Evolutionary conservation across 495 filamentous ascomycete genomes (phyloP), one percentile per base, ranked within the genome.

Genomic region (Pyrenula massariospora): DNA sequence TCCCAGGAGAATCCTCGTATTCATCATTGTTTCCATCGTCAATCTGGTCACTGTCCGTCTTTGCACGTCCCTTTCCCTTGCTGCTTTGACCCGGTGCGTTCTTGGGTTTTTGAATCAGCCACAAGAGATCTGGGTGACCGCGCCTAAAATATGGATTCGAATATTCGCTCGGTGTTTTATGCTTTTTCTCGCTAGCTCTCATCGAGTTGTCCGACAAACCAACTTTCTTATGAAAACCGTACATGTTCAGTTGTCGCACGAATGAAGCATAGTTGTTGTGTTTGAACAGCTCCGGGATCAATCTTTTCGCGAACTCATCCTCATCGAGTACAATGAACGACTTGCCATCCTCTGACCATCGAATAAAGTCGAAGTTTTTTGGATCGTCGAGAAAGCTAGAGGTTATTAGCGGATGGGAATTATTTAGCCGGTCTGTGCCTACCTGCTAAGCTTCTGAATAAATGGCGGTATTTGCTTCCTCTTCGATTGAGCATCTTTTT

Each of bases 181-280:
- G 91, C 66, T 96, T 94, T 56, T 89, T 84, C 69, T 97, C 92
- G 67, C 91, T 96, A 24, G 94, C 91, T 59, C 91, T 88, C 86
- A 97, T 93, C 0, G 91, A 96, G 66, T 95, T 95, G 68, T 97
- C 93, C 5, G 91, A 93, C 22, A 99, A 81, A 1, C 93, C 93
- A 10, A 99, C 94, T 54, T 92, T 89, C 74, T 99, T 99, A 69
- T 99, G 93, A 65, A 99, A 99, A 8, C 93, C 93, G 68, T 99
- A 98, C 93, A 98, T 97, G 65, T 98, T 98, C 59, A 98, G 78
- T 65, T 98, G 93, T 10, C 93, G 88, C 23, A 99, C 93, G 63
- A 99, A 99, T 1, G 94, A 97, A 5, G 93, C 91, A 68, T 97
- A 99, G 69, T 97, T 99, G 69, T 96, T 97, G 70, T 97, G 94